phyloP scores from a whole-genome alignment of 768 basidiomycete genomes.

The Chalciporus sphaerocephalus region DNA sequence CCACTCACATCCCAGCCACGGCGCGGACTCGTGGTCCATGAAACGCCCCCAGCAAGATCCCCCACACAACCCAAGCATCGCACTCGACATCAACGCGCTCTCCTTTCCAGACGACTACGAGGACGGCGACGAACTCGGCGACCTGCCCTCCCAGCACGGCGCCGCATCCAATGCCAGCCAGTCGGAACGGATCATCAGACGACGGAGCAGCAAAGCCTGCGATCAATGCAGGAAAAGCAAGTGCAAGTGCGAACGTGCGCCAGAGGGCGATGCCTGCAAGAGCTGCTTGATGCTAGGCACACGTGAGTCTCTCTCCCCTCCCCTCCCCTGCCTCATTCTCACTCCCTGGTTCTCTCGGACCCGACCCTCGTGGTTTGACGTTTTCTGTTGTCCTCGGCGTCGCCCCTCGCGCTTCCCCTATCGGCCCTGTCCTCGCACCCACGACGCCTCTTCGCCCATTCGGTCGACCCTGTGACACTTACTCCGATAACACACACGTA shows the following conservation, averaged over 20 bases:
- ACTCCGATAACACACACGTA: constrained; percentile 7
- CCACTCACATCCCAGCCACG: constrained; percentile 7
- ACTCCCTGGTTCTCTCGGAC: constrained; percentile 8
- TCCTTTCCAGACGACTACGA: constrained; percentile 63
- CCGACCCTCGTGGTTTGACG: constrained; percentile 5
- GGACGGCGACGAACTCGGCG: constrained; percentile 51
- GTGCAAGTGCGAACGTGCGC: constrained; percentile 78
- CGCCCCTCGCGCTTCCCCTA: background rate
- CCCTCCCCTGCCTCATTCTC: constrained; percentile 2
- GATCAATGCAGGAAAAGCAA: constrained; percentile 88
- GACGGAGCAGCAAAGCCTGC: constrained; percentile 84
- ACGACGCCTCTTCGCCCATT: constrained; percentile 1
- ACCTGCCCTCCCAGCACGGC: constrained; percentile 33
- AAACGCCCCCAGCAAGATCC: constrained; percentile 16
- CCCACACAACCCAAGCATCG: constrained; percentile 10
- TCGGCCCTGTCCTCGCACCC: background rate
- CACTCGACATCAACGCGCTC: constrained; percentile 30
- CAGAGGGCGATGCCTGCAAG: constrained; percentile 62
- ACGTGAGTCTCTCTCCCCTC: constrained; percentile 40
- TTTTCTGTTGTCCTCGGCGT: background rate
- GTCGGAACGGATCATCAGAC: constrained; percentile 52
- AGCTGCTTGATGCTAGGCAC: constrained; percentile 72
- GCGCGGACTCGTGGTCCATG: constrained; percentile 20
- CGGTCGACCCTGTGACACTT: constrained; percentile 4
- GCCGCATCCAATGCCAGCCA: constrained; percentile 17